Conservation (phyloP, 2,329 filamentous ascomycete genomes). For the Trichoderma sp. region DNA sequence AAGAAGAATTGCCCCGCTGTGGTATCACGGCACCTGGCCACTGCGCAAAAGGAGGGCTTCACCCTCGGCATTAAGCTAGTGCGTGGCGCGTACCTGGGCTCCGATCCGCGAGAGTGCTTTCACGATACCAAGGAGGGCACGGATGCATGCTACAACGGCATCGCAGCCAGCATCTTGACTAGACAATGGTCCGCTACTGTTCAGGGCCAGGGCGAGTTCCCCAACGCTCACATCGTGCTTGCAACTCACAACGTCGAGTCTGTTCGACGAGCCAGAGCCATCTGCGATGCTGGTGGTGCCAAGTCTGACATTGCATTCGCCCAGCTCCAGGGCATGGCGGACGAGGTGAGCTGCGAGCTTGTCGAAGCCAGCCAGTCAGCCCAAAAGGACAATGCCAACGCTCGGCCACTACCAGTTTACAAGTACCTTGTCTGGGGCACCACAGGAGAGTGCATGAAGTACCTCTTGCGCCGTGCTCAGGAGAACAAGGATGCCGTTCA, state of each 20-base stretch:
- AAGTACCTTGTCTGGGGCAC: conserved; percentile 70
- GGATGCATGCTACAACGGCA: conserved; percentile 67
- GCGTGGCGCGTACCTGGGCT: conserved; percentile 68
- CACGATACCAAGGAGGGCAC: conserved; percentile 70
- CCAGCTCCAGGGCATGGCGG: conserved; percentile 93
- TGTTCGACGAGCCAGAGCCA: conserved; percentile 54
- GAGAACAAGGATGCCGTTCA: conserved; percentile 72
- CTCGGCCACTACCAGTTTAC: conserved; percentile 54
- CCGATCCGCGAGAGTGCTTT: conserved; percentile 67
- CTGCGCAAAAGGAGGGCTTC: conserved; percentile 58
- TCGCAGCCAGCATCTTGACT: conserved; percentile 64
- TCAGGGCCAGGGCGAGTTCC: conserved; percentile 46
- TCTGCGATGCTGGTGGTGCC: conserved; percentile 46
- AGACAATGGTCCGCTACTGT: conserved; percentile 43
- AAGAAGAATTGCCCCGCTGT: conserved; percentile 59
- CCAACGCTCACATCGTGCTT: conserved; percentile 62
- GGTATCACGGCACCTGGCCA: conserved; percentile 57
- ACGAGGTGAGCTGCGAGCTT: conserved; percentile 75
- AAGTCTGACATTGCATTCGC: conserved; percentile 45
- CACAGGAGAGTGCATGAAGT: conserved; percentile 80
- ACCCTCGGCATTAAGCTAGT: conserved; percentile 72
- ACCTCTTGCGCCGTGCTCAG: conserved; percentile 59
- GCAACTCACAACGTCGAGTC: conserved; percentile 80
- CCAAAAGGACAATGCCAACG: conserved; percentile 25
- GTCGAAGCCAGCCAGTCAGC: conserved; percentile 37